A percentile compares a stretch with the other conserved stretches of the same genome.
These are phyloP conservation scores for Eucalyptus tenuipes DNA, from an alignment of 345 rosid species.

Conservation along the genomic window DNA sequence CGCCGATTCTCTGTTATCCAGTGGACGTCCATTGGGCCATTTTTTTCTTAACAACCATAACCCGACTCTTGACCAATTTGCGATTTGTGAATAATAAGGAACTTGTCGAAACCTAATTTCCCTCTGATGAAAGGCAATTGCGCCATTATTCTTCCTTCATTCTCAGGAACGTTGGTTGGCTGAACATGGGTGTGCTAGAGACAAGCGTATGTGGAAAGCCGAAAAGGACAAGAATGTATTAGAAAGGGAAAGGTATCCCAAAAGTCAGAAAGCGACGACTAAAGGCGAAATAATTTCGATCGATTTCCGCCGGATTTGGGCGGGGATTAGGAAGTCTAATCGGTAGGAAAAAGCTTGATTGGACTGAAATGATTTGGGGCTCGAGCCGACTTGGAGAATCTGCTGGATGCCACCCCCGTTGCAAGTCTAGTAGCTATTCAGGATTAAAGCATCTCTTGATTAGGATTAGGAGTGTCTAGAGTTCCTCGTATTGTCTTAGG, in stretches of 20 bases:
- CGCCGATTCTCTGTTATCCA: neutral
- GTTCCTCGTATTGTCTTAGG: neutral
- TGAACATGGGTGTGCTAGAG: too few relatives aligned
- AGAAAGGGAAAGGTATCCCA: neutral
- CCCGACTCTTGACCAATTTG: neutral
- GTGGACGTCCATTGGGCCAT: neutral
- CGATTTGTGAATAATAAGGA: neutral
- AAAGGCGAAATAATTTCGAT: neutral
- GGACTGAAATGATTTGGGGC: neutral
- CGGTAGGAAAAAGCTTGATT: neutral
- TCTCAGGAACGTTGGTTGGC: neutral
- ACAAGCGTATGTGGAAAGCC: neutral
- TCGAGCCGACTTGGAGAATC: neutral
- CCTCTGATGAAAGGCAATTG: neutral
- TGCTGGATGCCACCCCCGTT: neutral
- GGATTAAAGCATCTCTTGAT: neutral
- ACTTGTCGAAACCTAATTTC: neutral
- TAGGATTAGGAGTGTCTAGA: neutral
- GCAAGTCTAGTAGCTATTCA: neutral
- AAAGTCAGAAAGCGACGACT: neutral
- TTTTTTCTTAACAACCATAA: neutral
- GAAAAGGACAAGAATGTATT: neutral
- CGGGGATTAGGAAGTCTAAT: neutral
- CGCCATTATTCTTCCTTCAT: neutral
- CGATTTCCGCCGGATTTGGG: neutral